A percentile compares a stretch with the other conserved stretches of the same genome.
Conservation (phyloP, 305 asterid genomes). For the Rubia balearica region DNA sequence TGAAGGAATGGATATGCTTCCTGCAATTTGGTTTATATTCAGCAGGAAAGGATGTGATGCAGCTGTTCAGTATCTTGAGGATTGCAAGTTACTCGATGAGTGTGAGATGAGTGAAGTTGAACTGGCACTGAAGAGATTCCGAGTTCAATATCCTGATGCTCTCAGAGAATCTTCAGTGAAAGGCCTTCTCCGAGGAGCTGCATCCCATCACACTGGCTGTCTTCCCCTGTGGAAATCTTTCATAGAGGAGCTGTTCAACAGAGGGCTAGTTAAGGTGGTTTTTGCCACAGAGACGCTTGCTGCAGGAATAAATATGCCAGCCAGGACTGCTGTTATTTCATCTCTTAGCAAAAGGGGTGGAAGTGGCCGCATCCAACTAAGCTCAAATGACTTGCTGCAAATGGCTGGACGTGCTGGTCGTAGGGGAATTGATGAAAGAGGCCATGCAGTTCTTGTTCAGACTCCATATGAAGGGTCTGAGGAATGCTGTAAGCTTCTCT, state of each 20-base stretch:
- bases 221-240: conserved; percentile 98
- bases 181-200: conserved; percentile 93
- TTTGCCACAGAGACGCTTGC: conserved; percentile 99
- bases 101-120: conserved; percentile 86
- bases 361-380: conserved; percentile 72
- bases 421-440: conserved; percentile 91
- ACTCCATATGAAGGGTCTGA: conserved; percentile 92
- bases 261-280: conserved; percentile 91
- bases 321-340: conserved; percentile 94
- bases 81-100: conserved; percentile 72
- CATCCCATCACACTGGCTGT: conserved; percentile 99
- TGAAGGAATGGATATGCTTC: conserved; percentile 83
- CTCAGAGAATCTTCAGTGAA: conserved; percentile 83
- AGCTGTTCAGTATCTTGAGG: conserved; percentile 87
- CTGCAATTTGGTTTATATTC: conserved; percentile 98
- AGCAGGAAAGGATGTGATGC: conserved; percentile 99
- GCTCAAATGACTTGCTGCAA: conserved; percentile 86
- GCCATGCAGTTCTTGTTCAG: conserved; percentile 89
- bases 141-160: conserved; percentile 84
- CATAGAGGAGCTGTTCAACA: conserved; percentile 87
- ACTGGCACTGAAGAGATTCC: conserved; percentile 81
- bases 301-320: conserved; percentile 99
- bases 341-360: conserved; percentile 90
- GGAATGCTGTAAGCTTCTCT: conserved; percentile 88
- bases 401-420: conserved; percentile 99